These are phyloP conservation scores for Hypoxylon sp. DNA, from an alignment of 2,329 filamentous ascomycete species.

Conservation along the genomic window DNA sequence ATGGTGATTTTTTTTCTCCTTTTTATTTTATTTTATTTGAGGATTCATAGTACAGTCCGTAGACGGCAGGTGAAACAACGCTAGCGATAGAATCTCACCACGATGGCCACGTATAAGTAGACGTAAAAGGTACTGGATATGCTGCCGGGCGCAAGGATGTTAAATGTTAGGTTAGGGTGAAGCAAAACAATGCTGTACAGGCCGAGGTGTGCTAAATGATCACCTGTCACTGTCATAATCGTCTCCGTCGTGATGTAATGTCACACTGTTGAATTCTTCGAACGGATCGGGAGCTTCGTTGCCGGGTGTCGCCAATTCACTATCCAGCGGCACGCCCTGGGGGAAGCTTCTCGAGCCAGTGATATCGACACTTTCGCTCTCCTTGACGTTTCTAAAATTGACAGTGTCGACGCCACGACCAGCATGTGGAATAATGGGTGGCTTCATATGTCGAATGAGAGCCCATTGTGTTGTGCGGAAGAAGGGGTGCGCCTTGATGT, in stretches of 20 bases:
- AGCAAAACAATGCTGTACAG: conserved; percentile 27
- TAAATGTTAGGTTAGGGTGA: not conserved
- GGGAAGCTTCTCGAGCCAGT: conserved; percentile 67
- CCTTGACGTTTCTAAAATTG: conserved; percentile 98
- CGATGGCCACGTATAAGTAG: conserved; percentile 24
- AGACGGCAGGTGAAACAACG: conserved; percentile 16
- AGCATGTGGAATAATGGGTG: conserved; percentile 93
- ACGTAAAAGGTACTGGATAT: conserved; percentile 2
- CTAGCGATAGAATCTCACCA: conserved; percentile 7
- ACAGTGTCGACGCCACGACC: conserved; percentile 92
- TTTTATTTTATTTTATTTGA: conserved; percentile 23
- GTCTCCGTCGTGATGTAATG: conserved; percentile 94
- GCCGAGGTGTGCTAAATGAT: conserved; percentile 17
- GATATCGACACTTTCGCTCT: conserved; percentile 94
- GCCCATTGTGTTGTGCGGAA: conserved; percentile 98
- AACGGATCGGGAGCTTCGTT: conserved; percentile 90
- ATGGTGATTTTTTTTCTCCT: conserved; percentile 19
- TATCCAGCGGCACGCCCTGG: conserved; percentile 89
- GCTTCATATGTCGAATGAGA: conserved; percentile 96
- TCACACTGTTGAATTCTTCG: conserved; percentile 98
- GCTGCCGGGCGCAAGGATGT: conserved; percentile 5
- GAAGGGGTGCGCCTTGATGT: conserved; percentile 96
- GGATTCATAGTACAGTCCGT: conserved; percentile 43
- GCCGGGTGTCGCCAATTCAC: conserved; percentile 85
- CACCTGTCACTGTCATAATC: conserved; percentile 63